Evolutionary conservation across 2,329 filamentous ascomycete genomes (phyloP), one percentile per base, ranked within the genome.

Genomic region (Penicillium sp.): DNA sequence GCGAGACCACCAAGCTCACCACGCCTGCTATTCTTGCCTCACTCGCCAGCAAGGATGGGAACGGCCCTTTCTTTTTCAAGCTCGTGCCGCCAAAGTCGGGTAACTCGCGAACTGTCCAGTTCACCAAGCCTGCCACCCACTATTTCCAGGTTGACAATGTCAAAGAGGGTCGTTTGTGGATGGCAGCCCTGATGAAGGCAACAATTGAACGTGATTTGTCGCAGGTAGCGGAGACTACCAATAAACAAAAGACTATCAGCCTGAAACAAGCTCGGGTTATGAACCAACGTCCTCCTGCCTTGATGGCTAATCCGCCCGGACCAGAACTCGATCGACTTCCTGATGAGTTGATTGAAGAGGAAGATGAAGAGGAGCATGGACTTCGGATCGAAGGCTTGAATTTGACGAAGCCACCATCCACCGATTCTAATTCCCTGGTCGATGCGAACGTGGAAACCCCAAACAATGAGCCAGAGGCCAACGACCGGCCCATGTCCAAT

Each of bases 101-200:
- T 9, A 81, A 96, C 8, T 91, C 91, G 9, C 87, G 91, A 50
- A 94, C 91, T 0, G 93, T 99, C 51, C 96, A 92, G 68, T 99
- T 99, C 69, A 99, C 94, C 1, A 97, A 97, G 71, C 94, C 94
- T 4, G 94, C 91, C 7, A 90, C 97, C 32, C 94, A 99, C 71
- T 97, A 97, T 72, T 99, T 99, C 71, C 94, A 95, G 4, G 91
- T 97, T 18, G 92, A 95, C 46, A 96, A 89, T 63, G 78, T 97
- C 52, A 86, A 90, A 63, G 85, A 94, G 67, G 94, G 94, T 13
- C 86, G 94, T 10, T 78, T 95, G 33, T 99, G 94, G 94, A 99
- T 99, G 94, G 94, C 91, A 4, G 94, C 94, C 5, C 78, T 99
- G 45, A 96, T 99, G 90, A 99, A 99, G 76, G 94, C 94, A 9